Percentiles rank a stretch among this genome's conserved stretches.
phyloP scores from a whole-genome alignment of 345 rosid species.

The Hibiscus mutabilis region DNA sequence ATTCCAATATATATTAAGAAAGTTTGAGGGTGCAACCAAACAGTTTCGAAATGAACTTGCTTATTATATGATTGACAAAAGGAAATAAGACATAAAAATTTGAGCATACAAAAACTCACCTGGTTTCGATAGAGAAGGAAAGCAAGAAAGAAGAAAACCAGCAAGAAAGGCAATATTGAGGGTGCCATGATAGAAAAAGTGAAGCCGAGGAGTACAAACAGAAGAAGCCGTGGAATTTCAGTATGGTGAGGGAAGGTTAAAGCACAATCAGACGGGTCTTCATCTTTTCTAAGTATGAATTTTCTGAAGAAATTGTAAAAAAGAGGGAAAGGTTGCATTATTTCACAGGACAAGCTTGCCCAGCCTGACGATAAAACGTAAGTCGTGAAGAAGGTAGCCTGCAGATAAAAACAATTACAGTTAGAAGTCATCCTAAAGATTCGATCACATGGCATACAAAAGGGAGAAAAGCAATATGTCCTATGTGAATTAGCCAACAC shows the following conservation, averaged over 20 bases:
- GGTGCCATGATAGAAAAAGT: slow-evolving; percentile 80
- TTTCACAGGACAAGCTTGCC: slow-evolving; percentile 59
- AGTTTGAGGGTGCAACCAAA: background rate
- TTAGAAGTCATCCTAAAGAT: slow-evolving; percentile 6
- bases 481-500: background rate
- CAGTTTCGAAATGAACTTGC: background rate
- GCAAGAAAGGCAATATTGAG: slow-evolving; percentile 64
- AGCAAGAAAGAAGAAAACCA: slow-evolving; percentile 64
- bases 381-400: slow-evolving; percentile 93
- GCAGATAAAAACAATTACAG: slow-evolving; percentile 23
- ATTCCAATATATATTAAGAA: background rate
- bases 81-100: background rate
- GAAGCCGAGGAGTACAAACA: slow-evolving; percentile 83
- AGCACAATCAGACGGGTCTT: slow-evolving; percentile 36
- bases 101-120: slow-evolving; percentile 29
- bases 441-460: background rate
- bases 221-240: slow-evolving; percentile 72
- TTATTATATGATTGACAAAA: slow-evolving; percentile 3
- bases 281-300: slow-evolving; percentile 32
- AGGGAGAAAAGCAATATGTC: background rate
- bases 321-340: slow-evolving; percentile 50
- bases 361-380: slow-evolving; percentile 69
- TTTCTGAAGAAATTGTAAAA: slow-evolving; percentile 35
- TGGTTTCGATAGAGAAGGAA: slow-evolving; percentile 74
- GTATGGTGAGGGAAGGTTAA: slow-evolving; percentile 75